Percentiles rank a stretch among this genome's conserved stretches.
Evolutionary conservation across 208 protist genomes (phyloP).

Genomic region (Trichomonas vaginalis): DNA sequence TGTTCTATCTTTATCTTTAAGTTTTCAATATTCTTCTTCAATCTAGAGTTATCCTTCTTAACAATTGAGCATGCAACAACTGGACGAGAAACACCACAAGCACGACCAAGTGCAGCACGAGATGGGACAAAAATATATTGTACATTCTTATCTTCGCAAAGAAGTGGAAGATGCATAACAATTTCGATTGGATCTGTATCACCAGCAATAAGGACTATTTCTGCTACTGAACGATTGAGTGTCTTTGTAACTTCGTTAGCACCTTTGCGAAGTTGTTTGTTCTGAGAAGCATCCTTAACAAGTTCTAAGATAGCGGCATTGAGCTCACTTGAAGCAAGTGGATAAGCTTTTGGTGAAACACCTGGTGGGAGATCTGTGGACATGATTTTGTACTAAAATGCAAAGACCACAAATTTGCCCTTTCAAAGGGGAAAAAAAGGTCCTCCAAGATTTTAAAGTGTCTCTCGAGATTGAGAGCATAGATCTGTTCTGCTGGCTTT

Average conservation of each 20-base stretch:
- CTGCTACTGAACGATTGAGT: conserved; percentile 89
- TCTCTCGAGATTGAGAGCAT: too few species aligned
- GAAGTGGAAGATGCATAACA: conserved; percentile 93
- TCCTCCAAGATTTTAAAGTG: too few species aligned
- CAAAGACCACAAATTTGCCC: background rate
- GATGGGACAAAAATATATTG: conserved; percentile 98
- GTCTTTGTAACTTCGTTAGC: conserved; percentile 99
- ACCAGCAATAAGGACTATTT: conserved; percentile 90
- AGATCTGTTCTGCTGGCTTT: background rate
- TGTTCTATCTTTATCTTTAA: conserved; percentile 87
- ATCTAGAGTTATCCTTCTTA: conserved; percentile 75
- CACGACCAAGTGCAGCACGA: conserved; percentile 84
- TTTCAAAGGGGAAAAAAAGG: background rate
- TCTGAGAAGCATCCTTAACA: conserved; percentile 67
- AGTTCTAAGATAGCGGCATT: conserved; percentile 42
- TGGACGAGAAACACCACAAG: conserved; percentile 84
- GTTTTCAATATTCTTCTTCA: conserved; percentile 77
- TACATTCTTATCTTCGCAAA: conserved; percentile 99
- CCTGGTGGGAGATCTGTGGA: background rate
- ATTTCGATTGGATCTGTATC: conserved; percentile 99
- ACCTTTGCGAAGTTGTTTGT: conserved; percentile 95
- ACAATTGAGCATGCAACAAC: conserved; percentile 86
- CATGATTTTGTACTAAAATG: background rate
- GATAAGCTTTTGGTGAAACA: conserved; percentile 80
- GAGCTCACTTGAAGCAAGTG: conserved; percentile 77